Conservation (phyloP, 345 rosid genomes). For the Arabidopsis arenosa region DNA sequence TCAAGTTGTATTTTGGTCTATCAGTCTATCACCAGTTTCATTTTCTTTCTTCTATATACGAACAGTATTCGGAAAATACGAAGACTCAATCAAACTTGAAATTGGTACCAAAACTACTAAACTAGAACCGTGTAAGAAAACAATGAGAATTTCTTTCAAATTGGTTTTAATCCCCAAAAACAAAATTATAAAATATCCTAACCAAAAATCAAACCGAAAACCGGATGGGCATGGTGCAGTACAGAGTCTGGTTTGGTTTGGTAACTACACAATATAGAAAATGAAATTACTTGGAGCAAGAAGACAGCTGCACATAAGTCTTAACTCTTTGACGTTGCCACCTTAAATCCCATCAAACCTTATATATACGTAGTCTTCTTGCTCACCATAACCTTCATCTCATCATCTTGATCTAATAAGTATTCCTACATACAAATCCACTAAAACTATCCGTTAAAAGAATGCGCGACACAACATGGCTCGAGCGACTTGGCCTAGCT, state of each 20-base stretch:
- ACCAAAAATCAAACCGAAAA: not conserved
- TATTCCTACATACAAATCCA: not conserved
- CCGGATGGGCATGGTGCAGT: not conserved
- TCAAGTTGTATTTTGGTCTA: not conserved
- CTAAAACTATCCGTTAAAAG: constrained; percentile 3
- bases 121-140: no score
- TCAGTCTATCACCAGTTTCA: not conserved
- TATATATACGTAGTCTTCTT: constrained; percentile 46
- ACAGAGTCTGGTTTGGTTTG: constrained; percentile 27
- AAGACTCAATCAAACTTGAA: not conserved
- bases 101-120: no score
- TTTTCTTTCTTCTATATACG: no score
- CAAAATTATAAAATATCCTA: no score
- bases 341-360: constrained; percentile 28
- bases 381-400: constrained; percentile 44
- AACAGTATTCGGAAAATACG: not conserved
- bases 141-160: no score
- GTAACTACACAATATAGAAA: constrained; percentile 16
- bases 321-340: constrained; percentile 44
- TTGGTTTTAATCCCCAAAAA: no score
- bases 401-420: constrained; percentile 23
- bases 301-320: constrained; percentile 30
- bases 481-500: constrained; percentile 51
- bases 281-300: constrained; percentile 24
- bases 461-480: constrained; percentile 46